These are phyloP conservation scores for Fusarium neocosmosporiellum DNA, from an alignment of 2,329 filamentous ascomycete genomes.

Conservation along the genomic window DNA sequence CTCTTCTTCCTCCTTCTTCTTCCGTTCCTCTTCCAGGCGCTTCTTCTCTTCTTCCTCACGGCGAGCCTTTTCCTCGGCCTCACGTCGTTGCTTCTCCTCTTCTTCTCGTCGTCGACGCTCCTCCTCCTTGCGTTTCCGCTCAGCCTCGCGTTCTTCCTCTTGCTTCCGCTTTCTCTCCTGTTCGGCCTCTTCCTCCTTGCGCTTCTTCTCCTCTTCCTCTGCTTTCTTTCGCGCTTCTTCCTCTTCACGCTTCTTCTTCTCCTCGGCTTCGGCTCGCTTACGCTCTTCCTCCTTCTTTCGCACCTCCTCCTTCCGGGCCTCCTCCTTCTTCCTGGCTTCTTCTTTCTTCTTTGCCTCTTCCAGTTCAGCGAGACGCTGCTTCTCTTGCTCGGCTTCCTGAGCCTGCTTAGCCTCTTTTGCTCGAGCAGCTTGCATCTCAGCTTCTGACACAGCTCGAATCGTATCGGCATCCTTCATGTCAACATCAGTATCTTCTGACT, in stretches of 20 bases:
- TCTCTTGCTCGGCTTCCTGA: constrained; percentile 37
- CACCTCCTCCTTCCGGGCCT: constrained; percentile 45
- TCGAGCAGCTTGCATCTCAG: constrained; percentile 51
- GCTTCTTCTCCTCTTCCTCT: constrained; percentile 50
- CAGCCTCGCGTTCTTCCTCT: constrained; percentile 48
- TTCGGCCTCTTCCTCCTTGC: constrained; percentile 49
- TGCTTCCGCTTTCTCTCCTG: constrained; percentile 45
- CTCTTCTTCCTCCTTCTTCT: constrained; percentile 52
- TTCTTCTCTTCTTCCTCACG: constrained; percentile 53
- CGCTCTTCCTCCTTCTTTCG: constrained; percentile 50
- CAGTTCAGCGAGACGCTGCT: constrained; percentile 43
- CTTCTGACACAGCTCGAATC: constrained; percentile 42
- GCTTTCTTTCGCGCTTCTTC: constrained; percentile 39
- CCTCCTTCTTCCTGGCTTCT: constrained; percentile 51
- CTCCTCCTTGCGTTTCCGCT: constrained; percentile 52
- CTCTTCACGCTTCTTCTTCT: constrained; percentile 42
- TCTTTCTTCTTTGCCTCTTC: constrained; percentile 50
- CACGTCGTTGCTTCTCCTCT: constrained; percentile 50
- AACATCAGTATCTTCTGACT: constrained; percentile 66
- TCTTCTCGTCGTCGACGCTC: constrained; percentile 49
- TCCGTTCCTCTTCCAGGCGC: constrained; percentile 54
- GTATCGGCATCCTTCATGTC: constrained; percentile 64
- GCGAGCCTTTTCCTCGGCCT: constrained; percentile 50
- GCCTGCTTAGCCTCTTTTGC: constrained; percentile 42
- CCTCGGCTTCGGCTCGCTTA: constrained; percentile 47